phyloP scores from a whole-genome alignment of 495 filamentous ascomycete genomes.

The Podospora tetraspora region DNA sequence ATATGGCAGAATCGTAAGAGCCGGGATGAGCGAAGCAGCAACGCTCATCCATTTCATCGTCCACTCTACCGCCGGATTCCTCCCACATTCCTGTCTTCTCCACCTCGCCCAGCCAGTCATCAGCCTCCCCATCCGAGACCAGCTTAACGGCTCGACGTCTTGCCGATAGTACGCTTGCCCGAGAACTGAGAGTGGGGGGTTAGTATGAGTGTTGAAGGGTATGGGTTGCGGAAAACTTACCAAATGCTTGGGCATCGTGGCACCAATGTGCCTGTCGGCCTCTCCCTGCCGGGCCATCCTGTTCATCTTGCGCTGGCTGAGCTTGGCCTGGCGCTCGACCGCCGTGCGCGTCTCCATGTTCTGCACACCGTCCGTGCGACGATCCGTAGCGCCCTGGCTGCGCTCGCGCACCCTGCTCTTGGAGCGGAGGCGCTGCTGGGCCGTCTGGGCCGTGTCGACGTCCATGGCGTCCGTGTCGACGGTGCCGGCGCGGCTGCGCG shows the following conservation, averaged over 20 bases:
- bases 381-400: conserved; percentile 70
- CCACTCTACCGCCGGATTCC: background rate
- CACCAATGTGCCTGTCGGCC: conserved; percentile 85
- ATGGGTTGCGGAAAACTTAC: conserved; percentile 47
- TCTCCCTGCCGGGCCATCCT: conserved; percentile 93
- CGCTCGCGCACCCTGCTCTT: conserved; percentile 62
- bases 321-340: conserved; percentile 78
- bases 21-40: conserved; percentile 1
- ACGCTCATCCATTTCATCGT: background rate
- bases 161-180: conserved; percentile 57
- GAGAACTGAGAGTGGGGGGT: conserved; percentile 35
- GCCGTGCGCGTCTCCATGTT: conserved; percentile 58
- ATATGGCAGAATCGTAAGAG: conserved; percentile 2
- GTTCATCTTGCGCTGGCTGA: conserved; percentile 98
- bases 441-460: conserved; percentile 56
- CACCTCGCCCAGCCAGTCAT: background rate
- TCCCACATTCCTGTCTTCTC: background rate
- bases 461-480: conserved; percentile 77
- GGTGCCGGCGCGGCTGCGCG: conserved; percentile 44
- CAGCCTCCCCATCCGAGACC: background rate
- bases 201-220: background rate
- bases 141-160: conserved; percentile 42
- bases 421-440: conserved; percentile 60
- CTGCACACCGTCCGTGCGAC: conserved; percentile 73
- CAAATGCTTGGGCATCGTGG: conserved; percentile 83